phyloP scores from a whole-genome alignment of 805 yeast species.

The Myxozyma vanderwaltii region DNA sequence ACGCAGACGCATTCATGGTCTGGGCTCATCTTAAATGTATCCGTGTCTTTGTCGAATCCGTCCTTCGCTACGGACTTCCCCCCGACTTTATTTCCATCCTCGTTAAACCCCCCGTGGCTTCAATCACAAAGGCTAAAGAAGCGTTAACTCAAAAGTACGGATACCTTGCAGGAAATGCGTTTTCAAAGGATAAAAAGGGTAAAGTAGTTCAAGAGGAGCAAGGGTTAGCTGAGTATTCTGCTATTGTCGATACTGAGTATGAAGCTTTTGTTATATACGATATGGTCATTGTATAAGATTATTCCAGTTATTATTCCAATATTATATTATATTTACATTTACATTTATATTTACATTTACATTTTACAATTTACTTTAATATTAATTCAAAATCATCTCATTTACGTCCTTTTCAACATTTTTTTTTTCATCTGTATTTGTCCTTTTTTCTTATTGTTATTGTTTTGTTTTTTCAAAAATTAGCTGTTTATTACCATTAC shows the following conservation, averaged over 20 bases:
- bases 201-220: constrained; percentile 60
- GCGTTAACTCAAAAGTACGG: constrained; percentile 77
- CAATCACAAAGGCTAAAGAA: constrained; percentile 59
- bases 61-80: constrained; percentile 94
- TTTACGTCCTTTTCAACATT: too few species aligned
- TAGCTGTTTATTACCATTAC: too few species aligned
- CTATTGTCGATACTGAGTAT: constrained; percentile 90
- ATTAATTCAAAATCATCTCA: too few species aligned
- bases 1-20: constrained; percentile 75
- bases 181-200: constrained; percentile 66
- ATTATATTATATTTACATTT: too few species aligned
- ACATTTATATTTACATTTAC: too few species aligned
- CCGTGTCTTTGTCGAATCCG: constrained; percentile 88
- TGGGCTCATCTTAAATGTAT: constrained; percentile 91
- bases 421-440: too few species aligned
- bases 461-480: too few species aligned
- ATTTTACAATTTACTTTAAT: too few species aligned
- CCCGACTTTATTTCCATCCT: constrained; percentile 73
- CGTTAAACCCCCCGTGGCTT: constrained; percentile 47
- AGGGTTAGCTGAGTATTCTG: constrained; percentile 81
- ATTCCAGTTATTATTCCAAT: too few species aligned
- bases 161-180: constrained; percentile 89
- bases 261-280: constrained; percentile 92
- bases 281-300: constrained; percentile 41
- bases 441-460: too few species aligned